These are phyloP conservation scores for Drosera capensis DNA, from an alignment of 148 eudicot species.

Conservation along the genomic window DNA sequence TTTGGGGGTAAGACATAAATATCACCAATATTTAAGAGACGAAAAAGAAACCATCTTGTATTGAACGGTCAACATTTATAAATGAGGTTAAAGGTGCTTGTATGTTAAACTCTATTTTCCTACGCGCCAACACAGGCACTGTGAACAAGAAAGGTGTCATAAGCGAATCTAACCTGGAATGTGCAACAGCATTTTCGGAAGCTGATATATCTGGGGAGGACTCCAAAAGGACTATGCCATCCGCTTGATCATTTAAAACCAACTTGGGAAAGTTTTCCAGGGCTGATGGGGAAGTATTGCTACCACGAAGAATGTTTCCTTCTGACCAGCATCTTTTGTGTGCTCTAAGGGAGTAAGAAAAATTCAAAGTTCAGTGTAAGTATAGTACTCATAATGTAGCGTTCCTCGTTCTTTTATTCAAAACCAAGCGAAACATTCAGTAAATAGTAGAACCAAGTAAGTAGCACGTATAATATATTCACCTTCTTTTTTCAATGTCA, in stretches of 20 bases:
- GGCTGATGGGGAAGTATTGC: conserved; percentile 25
- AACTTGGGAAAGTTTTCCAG: conserved; percentile 23
- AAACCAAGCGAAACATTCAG: too few relatives aligned
- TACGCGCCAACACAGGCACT: background rate
- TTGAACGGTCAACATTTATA: background rate
- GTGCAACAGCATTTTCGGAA: conserved; percentile 37
- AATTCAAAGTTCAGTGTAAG: background rate
- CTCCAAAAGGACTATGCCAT: conserved; percentile 25
- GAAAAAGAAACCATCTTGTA: background rate
- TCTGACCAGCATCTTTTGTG: conserved; percentile 75
- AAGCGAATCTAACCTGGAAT: conserved; percentile 51
- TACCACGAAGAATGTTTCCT: conserved; percentile 61
- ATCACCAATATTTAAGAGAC: too few relatives aligned
- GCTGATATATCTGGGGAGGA: conserved; percentile 53
- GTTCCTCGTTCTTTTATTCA: too few relatives aligned
- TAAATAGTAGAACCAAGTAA: conserved; percentile 2
- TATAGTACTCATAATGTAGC: too few relatives aligned
- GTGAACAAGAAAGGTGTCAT: background rate
- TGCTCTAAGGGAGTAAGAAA: too few relatives aligned
- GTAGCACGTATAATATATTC: too few relatives aligned
- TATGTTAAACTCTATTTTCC: too few relatives aligned
- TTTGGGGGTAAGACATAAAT: too few relatives aligned
- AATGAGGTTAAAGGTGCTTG: background rate
- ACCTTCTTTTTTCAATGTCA: conserved; percentile 18
- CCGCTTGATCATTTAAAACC: conserved; percentile 25